Conservation (phyloP, 805 yeast species). For the Pichia phayaonensis region DNA sequence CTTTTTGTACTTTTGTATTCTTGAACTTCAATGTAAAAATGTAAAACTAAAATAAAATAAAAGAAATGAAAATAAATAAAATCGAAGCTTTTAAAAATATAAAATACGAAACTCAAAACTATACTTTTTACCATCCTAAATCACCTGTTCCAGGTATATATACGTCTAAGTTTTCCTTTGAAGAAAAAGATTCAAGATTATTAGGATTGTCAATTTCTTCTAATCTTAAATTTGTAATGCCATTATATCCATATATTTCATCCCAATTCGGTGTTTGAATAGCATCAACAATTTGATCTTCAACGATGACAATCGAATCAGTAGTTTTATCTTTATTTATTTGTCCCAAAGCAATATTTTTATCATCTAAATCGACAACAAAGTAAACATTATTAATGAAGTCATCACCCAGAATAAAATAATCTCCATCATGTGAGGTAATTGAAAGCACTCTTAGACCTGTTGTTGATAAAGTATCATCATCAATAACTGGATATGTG, state of each 20-base stretch:
- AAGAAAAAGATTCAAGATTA: not conserved
- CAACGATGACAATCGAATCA: conserved; percentile 1
- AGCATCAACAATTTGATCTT: conserved; percentile 7
- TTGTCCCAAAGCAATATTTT: conserved; percentile 38
- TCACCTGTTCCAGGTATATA: conserved; percentile 2
- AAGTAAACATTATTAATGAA: conserved; percentile 45
- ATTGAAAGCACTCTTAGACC: conserved; percentile 8
- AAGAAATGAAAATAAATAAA: too few relatives aligned
- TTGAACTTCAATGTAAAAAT: too few relatives aligned
- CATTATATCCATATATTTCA: conserved; percentile 5
- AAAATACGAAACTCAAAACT: not conserved
- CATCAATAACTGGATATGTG: conserved; percentile 12
- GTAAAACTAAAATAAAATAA: too few relatives aligned
- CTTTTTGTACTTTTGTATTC: too few relatives aligned
- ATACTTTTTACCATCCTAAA: not conserved
- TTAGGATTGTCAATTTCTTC: not conserved
- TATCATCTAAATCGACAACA: conserved; percentile 45
- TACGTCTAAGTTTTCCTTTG: not conserved
- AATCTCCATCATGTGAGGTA: conserved; percentile 21
- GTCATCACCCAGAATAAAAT: conserved; percentile 43
- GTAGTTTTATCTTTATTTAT: conserved; percentile 1
- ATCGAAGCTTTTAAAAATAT: not conserved
- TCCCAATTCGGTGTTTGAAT: conserved; percentile 2
- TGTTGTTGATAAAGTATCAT: conserved; percentile 6
- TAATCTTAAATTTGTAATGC: not conserved